Conservation (phyloP, 306 rosid genomes). For the Glycyrrhiza uralensis region DNA sequence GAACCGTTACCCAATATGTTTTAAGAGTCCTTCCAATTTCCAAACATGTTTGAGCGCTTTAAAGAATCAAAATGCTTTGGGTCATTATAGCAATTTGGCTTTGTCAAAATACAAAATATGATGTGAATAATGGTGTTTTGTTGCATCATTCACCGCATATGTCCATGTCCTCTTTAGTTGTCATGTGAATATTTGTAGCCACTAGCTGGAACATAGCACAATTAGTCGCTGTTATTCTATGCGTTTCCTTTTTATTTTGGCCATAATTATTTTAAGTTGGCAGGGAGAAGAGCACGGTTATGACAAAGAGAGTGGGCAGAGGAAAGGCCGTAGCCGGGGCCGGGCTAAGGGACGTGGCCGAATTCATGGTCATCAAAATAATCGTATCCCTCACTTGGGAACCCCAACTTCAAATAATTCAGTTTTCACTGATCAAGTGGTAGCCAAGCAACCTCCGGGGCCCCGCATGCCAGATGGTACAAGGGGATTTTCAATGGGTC, state of each 20-base stretch:
- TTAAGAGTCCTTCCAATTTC: neutral
- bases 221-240: neutral
- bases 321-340: slow-evolving; percentile 65
- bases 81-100: neutral
- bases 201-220: neutral
- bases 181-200: neutral
- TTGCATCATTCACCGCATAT: slow-evolving; percentile 8
- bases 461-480: slow-evolving; percentile 99
- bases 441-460: slow-evolving; percentile 82
- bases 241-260: neutral
- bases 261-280: slow-evolving; percentile 14
- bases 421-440: slow-evolving; percentile 43
- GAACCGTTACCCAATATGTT: neutral
- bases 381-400: slow-evolving; percentile 60
- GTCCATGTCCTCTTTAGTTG: neutral
- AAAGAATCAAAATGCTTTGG: neutral
- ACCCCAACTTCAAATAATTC: slow-evolving; percentile 51
- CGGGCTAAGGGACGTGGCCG: slow-evolving; percentile 86
- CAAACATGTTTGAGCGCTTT: neutral
- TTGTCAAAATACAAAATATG: neutral
- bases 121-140: neutral
- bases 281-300: slow-evolving; percentile 81
- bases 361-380: slow-evolving; percentile 61
- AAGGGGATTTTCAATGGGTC: slow-evolving; percentile 89
- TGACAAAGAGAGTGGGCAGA: slow-evolving; percentile 79